Evolutionary conservation across 2,329 filamentous ascomycete genomes (phyloP).

Genomic region (Whalleya microplaca): DNA sequence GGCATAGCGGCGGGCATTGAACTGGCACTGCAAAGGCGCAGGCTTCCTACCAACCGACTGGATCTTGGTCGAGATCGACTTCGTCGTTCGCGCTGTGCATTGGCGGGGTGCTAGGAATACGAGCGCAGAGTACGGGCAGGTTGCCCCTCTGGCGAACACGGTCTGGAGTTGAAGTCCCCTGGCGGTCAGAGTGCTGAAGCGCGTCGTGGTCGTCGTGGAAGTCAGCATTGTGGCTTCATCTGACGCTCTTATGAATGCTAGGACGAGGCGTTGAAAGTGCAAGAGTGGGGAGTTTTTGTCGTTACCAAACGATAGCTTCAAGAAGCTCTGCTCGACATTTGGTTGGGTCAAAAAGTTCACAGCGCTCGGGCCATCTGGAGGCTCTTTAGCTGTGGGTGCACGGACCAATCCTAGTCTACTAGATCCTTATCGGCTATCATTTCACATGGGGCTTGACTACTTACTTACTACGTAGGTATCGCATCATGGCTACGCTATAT

Average conservation of each 20-base stretch:
- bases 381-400: not conserved
- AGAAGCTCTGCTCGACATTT: constrained; percentile 19
- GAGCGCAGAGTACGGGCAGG: constrained; percentile 29
- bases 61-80: constrained; percentile 23
- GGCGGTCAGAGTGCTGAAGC: constrained; percentile 33
- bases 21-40: constrained; percentile 26
- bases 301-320: constrained; percentile 1
- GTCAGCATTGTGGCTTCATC: constrained; percentile 30
- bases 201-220: constrained; percentile 32
- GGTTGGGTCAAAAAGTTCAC: constrained; percentile 9
- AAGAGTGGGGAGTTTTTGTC: constrained; percentile 11
- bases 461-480: no score
- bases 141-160: constrained; percentile 31
- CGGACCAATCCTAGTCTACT: no score
- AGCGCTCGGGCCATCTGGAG: constrained; percentile 22
- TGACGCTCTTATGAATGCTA: constrained; percentile 2
- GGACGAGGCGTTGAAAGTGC: constrained; percentile 8
- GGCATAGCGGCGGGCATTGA: constrained; percentile 32
- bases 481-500: no score
- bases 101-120: constrained; percentile 29
- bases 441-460: no score
- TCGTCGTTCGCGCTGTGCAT: constrained; percentile 24
- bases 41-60: constrained; percentile 17
- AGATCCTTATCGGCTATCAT: no score
- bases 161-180: constrained; percentile 36